Evolutionary conservation across 2,329 filamentous ascomycete genomes (phyloP).

Genomic region (Colletotrichum salicis): DNA sequence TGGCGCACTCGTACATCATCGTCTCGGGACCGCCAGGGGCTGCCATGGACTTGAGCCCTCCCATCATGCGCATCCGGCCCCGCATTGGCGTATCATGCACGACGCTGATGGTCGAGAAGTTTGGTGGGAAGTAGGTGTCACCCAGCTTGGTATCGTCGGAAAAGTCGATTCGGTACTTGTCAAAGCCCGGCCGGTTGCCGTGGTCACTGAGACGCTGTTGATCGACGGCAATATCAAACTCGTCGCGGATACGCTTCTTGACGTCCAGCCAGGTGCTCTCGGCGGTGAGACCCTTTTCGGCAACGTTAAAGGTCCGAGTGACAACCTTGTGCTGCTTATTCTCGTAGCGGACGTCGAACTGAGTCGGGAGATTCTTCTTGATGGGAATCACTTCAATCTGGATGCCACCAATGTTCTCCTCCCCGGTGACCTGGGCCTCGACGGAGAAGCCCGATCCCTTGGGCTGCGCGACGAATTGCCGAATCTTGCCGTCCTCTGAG

Average conservation of each 20-base stretch:
- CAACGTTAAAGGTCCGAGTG: slow-evolving; percentile 33
- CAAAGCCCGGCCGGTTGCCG: not conserved
- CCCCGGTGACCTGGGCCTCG: slow-evolving; percentile 56
- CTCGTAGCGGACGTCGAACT: slow-evolving; percentile 35
- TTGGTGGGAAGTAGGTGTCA: slow-evolving; percentile 35
- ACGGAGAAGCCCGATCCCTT: slow-evolving; percentile 53
- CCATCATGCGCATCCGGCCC: not conserved
- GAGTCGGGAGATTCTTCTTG: slow-evolving; percentile 24
- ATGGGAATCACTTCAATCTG: slow-evolving; percentile 53
- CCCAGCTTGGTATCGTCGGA: slow-evolving; percentile 22
- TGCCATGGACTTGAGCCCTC: not conserved
- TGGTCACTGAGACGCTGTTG: slow-evolving; percentile 16
- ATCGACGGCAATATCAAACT: slow-evolving; percentile 25
- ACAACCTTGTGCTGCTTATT: slow-evolving; percentile 20
- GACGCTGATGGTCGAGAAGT: slow-evolving; percentile 21
- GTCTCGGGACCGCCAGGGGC: not conserved
- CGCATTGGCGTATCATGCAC: not conserved
- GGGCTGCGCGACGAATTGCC: slow-evolving; percentile 61
- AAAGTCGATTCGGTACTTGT: slow-evolving; percentile 4
- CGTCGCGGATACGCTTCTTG: slow-evolving; percentile 27
- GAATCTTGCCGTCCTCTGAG: slow-evolving; percentile 47
- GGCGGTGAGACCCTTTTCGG: slow-evolving; percentile 14
- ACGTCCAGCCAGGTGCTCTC: slow-evolving; percentile 35
- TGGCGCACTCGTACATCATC: not conserved
- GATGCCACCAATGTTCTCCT: slow-evolving; percentile 52